A percentile compares a stretch with the other conserved stretches of the same genome.
phyloP scores from a whole-genome alignment of 805 yeast genomes.

The Myxozyma melibiosi region DNA sequence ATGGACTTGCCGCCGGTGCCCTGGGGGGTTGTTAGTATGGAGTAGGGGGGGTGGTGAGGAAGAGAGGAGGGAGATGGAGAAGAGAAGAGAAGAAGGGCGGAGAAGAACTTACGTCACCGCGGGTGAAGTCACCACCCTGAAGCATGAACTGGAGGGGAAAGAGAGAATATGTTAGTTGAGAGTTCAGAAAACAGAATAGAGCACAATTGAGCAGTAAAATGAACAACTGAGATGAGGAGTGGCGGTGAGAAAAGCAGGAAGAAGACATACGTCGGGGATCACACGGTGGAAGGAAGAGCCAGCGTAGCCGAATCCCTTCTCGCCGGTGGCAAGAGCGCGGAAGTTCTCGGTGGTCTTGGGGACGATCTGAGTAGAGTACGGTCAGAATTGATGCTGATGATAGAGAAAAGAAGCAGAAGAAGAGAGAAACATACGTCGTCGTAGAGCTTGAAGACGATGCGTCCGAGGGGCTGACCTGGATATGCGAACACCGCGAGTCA shows the following conservation, averaged over 20 bases:
- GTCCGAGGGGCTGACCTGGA: constrained; percentile 67
- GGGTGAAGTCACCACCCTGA: constrained; percentile 91
- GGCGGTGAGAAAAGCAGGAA: neutral
- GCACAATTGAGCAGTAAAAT: neutral
- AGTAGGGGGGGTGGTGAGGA: too few relatives aligned
- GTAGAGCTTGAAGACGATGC: constrained; percentile 84
- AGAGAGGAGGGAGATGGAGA: neutral
- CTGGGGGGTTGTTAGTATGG: too few relatives aligned
- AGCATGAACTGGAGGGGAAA: constrained; percentile 89
- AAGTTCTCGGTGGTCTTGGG: constrained; percentile 91
- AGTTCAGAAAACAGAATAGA: neutral
- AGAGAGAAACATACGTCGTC: constrained; percentile 66
- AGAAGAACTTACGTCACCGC: constrained; percentile 52
- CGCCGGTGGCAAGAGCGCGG: constrained; percentile 86
- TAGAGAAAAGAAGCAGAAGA: neutral
- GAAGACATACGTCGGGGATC: constrained; percentile 47
- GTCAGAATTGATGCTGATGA: constrained; percentile 38
- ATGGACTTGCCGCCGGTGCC: constrained; percentile 92
- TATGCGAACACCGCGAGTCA: neutral
- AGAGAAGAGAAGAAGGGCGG: neutral
- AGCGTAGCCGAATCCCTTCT: constrained; percentile 67
- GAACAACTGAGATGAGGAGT: neutral
- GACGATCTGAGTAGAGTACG: constrained; percentile 43
- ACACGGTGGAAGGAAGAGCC: constrained; percentile 86
- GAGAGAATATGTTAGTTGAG: neutral